Evolutionary conservation across 352 stramenopile species (phyloP), one percentile per base, ranked within the genome.

Genomic region (Albugo candida): DNA sequence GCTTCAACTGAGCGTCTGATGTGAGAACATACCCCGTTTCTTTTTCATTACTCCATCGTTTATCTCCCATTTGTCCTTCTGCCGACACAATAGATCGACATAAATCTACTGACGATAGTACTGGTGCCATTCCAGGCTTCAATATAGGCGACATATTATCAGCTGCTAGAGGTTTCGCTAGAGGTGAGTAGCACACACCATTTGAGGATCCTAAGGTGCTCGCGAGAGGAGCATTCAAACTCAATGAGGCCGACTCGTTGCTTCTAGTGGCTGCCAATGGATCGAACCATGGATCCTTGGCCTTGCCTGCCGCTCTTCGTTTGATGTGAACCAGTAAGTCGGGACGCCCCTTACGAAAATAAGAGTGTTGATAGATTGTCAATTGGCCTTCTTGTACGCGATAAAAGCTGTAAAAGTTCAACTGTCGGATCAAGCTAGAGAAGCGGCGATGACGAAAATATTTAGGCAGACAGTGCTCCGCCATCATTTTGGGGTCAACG

Each of bases 401-500:
- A 58, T 92, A 92, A 45, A 94, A 94, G 61, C 73, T 88, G 77
- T 94, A 94, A 49, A 92, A 94, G 58, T 94, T 94, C 46, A 94
- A 60, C 67, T 94, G 81, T 11, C 81, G 81, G 47, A 94, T 91
- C 17, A 94, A 56, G 47, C 70, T 87, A 36, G 82, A 88, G 48
- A 94, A 92, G 16, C 81, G 70, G 2, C 75, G 73, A 57, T 94
- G 81, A 41, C 81, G 79, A 52, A 94, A 94, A 59, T 94, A 94
- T 64, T 92, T 92, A 36, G 81, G 81, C 18, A 94, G 60, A 46
- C 81, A 89, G 51, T 91, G 77, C 51, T 89, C 77, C 1, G 82
- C 81, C 59, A 92, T 81, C 59, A 86, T 73, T 57, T 88, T 87
- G 10, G 81, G 68, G 53, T 94, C 77, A 13, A 91, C 81, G 42